phyloP scores from a whole-genome alignment of 305 asterid species.

The Fraxinus sp. region DNA sequence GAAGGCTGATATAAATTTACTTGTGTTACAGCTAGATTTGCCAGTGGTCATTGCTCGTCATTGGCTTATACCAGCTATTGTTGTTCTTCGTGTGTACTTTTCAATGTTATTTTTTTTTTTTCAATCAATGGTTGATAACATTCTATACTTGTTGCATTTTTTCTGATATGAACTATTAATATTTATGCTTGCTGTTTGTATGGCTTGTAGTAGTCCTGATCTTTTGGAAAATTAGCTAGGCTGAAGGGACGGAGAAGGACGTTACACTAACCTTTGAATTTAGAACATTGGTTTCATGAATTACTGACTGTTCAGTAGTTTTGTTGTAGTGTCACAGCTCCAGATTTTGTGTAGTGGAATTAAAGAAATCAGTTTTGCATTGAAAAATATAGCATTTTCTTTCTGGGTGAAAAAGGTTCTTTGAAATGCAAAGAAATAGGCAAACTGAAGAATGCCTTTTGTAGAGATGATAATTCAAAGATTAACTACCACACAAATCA shows the following conservation, averaged over 20 bases:
- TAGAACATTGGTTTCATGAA: background rate
- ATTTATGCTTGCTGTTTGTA: constrained; percentile 21
- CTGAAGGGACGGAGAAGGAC: constrained; percentile 79
- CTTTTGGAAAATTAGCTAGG: constrained; percentile 61
- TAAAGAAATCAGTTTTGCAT: constrained; percentile 24
- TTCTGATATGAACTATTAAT: background rate
- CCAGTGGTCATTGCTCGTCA: constrained; percentile 76
- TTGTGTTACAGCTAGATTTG: constrained; percentile 65
- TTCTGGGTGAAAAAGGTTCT: background rate
- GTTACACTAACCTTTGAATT: constrained; percentile 43
- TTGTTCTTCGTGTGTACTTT: constrained; percentile 54
- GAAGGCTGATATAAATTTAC: constrained; percentile 10
- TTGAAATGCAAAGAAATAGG: background rate
- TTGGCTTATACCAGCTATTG: constrained; percentile 77
- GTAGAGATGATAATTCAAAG: background rate
- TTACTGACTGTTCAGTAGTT: background rate
- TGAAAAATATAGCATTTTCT: constrained; percentile 2
- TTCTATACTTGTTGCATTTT: background rate
- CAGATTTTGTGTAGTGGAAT: constrained; percentile 17
- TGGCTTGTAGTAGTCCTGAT: constrained; percentile 59
- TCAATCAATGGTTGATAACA: background rate
- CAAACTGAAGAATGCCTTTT: background rate
- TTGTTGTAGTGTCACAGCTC: constrained; percentile 22
- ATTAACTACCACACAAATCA: background rate
- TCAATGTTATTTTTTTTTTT: constrained; percentile 23